Percentiles rank a stretch among this genome's conserved stretches.
phyloP scores from a whole-genome alignment of 108 stramenopile species.

The Thalassiosira profunda region DNA sequence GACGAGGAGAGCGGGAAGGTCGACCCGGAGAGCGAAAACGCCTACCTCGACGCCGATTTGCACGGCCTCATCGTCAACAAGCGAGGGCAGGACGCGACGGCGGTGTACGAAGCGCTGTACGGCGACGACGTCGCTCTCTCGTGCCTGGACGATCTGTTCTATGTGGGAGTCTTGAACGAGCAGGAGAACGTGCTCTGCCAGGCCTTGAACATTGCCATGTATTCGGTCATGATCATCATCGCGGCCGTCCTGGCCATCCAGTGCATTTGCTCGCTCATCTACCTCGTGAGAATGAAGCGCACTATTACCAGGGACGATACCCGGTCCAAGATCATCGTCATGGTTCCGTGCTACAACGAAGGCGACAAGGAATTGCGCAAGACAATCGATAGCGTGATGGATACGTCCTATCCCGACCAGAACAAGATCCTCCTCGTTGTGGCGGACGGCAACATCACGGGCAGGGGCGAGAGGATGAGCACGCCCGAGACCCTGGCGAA shows the following conservation, averaged over 20 bases:
- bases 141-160: slow-evolving; percentile 50
- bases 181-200: slow-evolving; percentile 27
- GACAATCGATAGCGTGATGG: slow-evolving; percentile 60
- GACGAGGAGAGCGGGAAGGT: slow-evolving; percentile 31
- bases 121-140: slow-evolving; percentile 36
- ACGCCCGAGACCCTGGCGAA: slow-evolving; percentile 50
- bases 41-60: slow-evolving; percentile 47
- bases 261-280: slow-evolving; percentile 55
- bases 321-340: slow-evolving; percentile 52
- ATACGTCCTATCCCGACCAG: slow-evolving; percentile 57
- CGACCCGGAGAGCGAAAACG: slow-evolving; percentile 37
- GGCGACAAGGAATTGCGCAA: slow-evolving; percentile 60
- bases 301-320: slow-evolving; percentile 47
- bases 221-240: slow-evolving; percentile 55
- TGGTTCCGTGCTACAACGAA: slow-evolving; percentile 75
- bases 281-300: slow-evolving; percentile 44
- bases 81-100: slow-evolving; percentile 52
- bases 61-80: slow-evolving; percentile 50
- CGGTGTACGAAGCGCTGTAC: slow-evolving; percentile 49
- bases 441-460: slow-evolving; percentile 67
- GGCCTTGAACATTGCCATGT: slow-evolving; percentile 47
- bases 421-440: slow-evolving; percentile 63
- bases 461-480: slow-evolving; percentile 46
- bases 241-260: slow-evolving; percentile 51
- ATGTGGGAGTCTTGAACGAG: slow-evolving; percentile 45